These are phyloP conservation scores for Gossypium arboreum DNA, from an alignment of 345 rosid species.

Conservation along the genomic window DNA sequence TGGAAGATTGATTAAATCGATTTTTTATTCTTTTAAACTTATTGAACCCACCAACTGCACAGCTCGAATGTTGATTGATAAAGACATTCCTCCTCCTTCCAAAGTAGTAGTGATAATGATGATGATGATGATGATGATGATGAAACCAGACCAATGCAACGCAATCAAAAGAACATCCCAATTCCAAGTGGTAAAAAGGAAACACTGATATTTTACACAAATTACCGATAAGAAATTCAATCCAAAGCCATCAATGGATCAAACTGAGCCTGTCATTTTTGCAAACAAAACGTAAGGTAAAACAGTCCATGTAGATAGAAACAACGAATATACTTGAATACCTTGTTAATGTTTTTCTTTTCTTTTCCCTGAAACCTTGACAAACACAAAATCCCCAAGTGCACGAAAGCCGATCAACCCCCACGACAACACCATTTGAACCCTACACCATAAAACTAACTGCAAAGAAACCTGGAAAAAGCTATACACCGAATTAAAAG, in stretches of 20 bases:
- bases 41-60: too few species aligned
- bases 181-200: neutral
- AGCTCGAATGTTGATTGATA: too few species aligned
- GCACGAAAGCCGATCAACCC: neutral
- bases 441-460: neutral
- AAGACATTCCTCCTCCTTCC: neutral
- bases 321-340: neutral
- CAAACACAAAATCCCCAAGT: neutral
- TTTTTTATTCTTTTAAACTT: too few species aligned
- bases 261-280: neutral
- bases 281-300: neutral
- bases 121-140: too few species aligned
- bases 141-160: neutral
- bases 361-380: neutral
- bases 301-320: neutral
- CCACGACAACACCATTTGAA: neutral
- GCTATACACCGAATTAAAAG: conserved; percentile 5
- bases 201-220: neutral
- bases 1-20: too few species aligned
- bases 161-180: neutral
- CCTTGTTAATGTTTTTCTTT: neutral
- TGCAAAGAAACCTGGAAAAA: neutral
- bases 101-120: too few species aligned
- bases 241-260: neutral
- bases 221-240: neutral